A percentile compares a stretch with the other conserved stretches of the same genome.
These are phyloP conservation scores for Hortaea werneckii DNA, from an alignment of 2,329 filamentous ascomycete species.

Conservation along the genomic window DNA sequence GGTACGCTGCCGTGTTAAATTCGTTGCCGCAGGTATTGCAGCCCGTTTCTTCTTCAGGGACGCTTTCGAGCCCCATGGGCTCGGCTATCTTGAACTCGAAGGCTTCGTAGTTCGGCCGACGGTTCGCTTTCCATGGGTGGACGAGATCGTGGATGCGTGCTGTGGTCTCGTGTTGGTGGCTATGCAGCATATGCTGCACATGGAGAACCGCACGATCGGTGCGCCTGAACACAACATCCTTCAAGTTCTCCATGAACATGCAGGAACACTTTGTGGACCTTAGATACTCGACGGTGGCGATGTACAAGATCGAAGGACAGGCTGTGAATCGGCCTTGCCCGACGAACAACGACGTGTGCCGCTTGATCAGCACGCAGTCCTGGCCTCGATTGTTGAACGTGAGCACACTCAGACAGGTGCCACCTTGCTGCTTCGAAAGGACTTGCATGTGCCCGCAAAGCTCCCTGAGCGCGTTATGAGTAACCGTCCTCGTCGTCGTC, in stretches of 20 bases:
- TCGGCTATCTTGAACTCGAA: neutral
- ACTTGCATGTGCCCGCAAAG: too few relatives aligned
- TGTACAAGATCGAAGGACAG: neutral
- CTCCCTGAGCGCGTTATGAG: neutral
- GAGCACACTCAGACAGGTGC: neutral
- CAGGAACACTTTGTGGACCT: too few relatives aligned
- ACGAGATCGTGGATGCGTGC: neutral
- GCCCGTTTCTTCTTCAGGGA: neutral
- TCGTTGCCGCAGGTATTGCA: constrained; percentile 1
- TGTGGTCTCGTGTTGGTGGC: neutral
- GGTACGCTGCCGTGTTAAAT: neutral
- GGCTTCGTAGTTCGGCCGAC: neutral
- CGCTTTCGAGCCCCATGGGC: neutral
- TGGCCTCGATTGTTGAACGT: neutral
- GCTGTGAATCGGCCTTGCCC: neutral
- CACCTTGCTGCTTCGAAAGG: neutral
- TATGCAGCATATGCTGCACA: neutral
- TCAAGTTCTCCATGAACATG: neutral
- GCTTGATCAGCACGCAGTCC: neutral
- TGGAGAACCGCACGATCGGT: neutral
- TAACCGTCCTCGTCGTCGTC: neutral
- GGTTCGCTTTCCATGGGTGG: neutral
- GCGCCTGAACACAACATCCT: neutral
- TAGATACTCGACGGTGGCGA: neutral
- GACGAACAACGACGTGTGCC: neutral